These are phyloP conservation scores for Novymonas esmeraldas DNA, from an alignment of 208 protist species.

Conservation along the genomic window DNA sequence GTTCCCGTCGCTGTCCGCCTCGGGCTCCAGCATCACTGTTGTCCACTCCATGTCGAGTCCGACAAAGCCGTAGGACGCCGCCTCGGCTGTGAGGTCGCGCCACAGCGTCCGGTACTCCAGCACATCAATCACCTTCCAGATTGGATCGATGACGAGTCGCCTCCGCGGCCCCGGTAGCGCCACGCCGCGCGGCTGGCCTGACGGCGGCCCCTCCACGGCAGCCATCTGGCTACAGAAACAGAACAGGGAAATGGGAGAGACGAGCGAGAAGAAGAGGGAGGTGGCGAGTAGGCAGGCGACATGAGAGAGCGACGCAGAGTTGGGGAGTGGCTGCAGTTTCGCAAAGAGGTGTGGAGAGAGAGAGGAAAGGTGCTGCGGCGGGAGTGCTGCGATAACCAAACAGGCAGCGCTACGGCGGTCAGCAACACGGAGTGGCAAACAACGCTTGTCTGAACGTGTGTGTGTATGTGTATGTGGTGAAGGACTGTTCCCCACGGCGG, in stretches of 20 bases:
- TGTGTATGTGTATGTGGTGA: no score
- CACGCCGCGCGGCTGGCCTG: background rate
- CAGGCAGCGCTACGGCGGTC: no score
- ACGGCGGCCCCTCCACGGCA: background rate
- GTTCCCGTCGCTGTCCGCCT: background rate
- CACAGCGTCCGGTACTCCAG: conserved; percentile 29
- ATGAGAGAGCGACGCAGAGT: no score
- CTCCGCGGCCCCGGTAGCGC: conserved; percentile 2
- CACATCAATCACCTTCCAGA: conserved; percentile 49
- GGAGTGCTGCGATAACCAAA: no score
- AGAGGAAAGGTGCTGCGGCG: no score
- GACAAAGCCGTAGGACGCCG: conserved; percentile 38
- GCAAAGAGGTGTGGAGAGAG: no score
- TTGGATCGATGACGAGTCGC: conserved; percentile 49
- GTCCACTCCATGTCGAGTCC: conserved; percentile 77
- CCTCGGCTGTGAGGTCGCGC: conserved; percentile 34
- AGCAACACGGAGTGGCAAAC: no score
- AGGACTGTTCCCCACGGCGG: no score
- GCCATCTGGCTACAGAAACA: conserved; percentile 3
- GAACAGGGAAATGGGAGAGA: conserved; percentile 5
- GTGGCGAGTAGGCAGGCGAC: conserved; percentile 6
- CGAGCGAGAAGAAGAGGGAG: background rate
- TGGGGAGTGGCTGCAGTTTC: no score
- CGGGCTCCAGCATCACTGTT: conserved; percentile 8
- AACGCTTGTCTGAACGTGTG: no score